Evolutionary conservation across 208 protist genomes (phyloP), one percentile per base, ranked within the genome.

Genomic region (Acanthamoeba rhysodes): DNA sequence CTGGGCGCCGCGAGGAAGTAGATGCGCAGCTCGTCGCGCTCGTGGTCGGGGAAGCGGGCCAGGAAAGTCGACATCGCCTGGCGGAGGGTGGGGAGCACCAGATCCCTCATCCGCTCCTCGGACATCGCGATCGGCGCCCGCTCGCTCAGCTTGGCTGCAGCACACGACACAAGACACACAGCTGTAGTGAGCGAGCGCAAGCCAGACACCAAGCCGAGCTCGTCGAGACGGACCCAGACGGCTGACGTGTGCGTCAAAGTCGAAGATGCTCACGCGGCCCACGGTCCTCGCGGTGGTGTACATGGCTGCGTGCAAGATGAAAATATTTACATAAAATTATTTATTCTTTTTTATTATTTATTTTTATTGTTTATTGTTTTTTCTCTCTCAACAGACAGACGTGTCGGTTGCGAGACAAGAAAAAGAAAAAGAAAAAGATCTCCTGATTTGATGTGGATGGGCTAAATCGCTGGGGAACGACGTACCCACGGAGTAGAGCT

Each of bases 61-160:
- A 88, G 41, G 50, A 88, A 88, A 24, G 80, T 6, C 53, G 80
- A 64, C 80, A 88, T 88, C 4, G 80, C 10, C 48, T 64, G 20
- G n/a, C 53, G 80, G 29, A 88, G 50, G 14, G 80, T 88, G 80
- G 80, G 80, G 0, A 88, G 80, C 27, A 88, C 80, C 24, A 88
- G 80, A 2, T 32, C 53, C 80, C n/a, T 57, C 80, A 88, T 88
- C 50, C 50, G 18, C 45, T 88, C 80, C 8, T 88, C 34, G 2
- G 80, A 64, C 80, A 88, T 88, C 16, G 80, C 80, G 5, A 88
- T 88, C 6, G 80, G 50, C 53, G 50, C 80, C 27, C 80, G 80
- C 53, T 88, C 80, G 34, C 50, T 88, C 80, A 88, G 50, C 80
- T 64, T 88, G 45, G 80, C 80, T 85, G 76, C n/a, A 78, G 41